Evolutionary conservation across 805 yeast genomes (phyloP).

Genomic region (Lachancea cidri): DNA sequence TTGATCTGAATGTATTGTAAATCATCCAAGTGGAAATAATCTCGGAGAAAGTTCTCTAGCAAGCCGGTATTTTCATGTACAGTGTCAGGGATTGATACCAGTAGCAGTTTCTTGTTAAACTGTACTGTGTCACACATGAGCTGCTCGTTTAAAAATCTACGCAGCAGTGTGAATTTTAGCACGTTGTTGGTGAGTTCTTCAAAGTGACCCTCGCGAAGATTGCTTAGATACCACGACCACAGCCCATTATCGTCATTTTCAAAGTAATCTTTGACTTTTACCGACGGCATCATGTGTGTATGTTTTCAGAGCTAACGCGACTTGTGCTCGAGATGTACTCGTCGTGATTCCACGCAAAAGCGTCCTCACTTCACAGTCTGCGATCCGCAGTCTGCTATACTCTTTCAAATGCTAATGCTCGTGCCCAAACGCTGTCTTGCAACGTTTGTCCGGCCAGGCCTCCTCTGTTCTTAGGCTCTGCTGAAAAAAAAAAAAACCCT

Average conservation of each 20-base stretch:
- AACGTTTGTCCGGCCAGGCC: neutral
- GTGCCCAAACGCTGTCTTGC: neutral
- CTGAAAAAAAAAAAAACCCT: neutral
- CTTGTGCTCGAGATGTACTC: no score
- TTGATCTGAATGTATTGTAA: slow-evolving; percentile 25
- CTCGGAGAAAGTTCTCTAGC: slow-evolving; percentile 28
- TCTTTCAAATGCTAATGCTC: neutral
- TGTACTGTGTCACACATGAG: slow-evolving; percentile 14
- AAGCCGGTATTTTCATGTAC: slow-evolving; percentile 28
- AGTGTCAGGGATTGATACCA: slow-evolving; percentile 31
- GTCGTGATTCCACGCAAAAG: neutral
- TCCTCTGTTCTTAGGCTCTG: neutral
- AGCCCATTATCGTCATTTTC: slow-evolving; percentile 33
- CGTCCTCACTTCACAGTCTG: neutral
- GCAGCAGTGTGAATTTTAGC: slow-evolving; percentile 25
- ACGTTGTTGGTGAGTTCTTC: slow-evolving; percentile 31
- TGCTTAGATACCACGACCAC: slow-evolving; percentile 36
- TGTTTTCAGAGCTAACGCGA: neutral
- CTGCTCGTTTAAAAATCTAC: slow-evolving; percentile 26
- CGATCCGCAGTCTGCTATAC: neutral
- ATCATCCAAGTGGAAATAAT: slow-evolving; percentile 29
- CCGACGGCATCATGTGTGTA: slow-evolving; percentile 21
- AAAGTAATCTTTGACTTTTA: slow-evolving; percentile 28
- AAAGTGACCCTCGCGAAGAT: slow-evolving; percentile 33
- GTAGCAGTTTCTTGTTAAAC: slow-evolving; percentile 20